phyloP scores from a whole-genome alignment of 2,329 filamentous ascomycete genomes.

The Mariannaea elegans region DNA sequence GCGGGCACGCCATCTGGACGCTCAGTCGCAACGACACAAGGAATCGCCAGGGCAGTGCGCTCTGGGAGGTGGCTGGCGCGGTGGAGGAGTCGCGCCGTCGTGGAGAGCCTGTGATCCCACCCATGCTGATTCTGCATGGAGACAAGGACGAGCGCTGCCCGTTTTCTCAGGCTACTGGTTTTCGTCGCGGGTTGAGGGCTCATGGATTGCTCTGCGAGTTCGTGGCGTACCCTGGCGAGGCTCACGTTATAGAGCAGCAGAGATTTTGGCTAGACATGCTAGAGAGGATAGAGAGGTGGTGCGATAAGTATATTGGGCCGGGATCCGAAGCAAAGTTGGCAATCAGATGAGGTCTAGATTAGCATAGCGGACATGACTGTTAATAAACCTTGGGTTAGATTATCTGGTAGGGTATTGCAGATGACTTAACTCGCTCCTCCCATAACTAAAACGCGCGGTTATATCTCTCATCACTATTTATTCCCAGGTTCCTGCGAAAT shows the following conservation, averaged over 20 bases:
- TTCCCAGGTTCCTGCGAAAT: too few relatives aligned
- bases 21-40: conserved; percentile 11
- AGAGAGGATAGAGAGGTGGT: conserved; percentile 24
- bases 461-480: too few relatives aligned
- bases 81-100: conserved; percentile 3
- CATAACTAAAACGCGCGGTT: too few relatives aligned
- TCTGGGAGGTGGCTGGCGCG: conserved; percentile 23
- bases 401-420: too few relatives aligned
- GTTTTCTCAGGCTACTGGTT: conserved; percentile 22
- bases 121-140: conserved; percentile 29
- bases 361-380: too few relatives aligned
- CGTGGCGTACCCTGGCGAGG: conserved; percentile 23
- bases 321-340: not conserved
- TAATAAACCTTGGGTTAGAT: too few relatives aligned
- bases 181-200: conserved; percentile 17
- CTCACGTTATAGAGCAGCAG: conserved; percentile 12
- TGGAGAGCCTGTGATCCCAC: conserved; percentile 8
- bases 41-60: conserved; percentile 25
- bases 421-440: too few relatives aligned
- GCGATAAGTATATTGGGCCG: conserved; percentile 19
- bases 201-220: conserved; percentile 22
- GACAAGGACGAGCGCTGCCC: conserved; percentile 25
- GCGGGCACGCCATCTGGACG: conserved; percentile 18
- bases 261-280: conserved; percentile 30
- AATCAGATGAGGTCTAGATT: too few relatives aligned